phyloP scores from a whole-genome alignment of 2,329 filamentous ascomycete genomes.

The Monilinia fructigena region DNA sequence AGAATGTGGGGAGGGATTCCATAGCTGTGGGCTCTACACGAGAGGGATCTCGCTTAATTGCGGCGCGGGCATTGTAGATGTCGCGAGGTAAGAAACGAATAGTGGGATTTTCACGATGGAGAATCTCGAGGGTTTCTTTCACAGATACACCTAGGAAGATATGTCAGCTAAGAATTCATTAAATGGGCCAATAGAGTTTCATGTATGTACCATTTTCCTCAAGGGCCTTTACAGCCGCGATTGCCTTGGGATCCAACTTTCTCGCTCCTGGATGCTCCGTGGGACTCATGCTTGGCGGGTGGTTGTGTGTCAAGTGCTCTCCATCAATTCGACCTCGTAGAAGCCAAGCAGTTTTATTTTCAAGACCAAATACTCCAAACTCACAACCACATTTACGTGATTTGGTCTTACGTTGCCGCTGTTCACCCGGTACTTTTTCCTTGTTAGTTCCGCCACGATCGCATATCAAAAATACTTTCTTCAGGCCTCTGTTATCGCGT shows the following conservation, averaged over 20 bases:
- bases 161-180: conserved; percentile 33
- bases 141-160: conserved; percentile 58
- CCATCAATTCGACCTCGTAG: conserved; percentile 62
- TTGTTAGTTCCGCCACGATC: conserved; percentile 66
- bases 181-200: neutral
- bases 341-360: conserved; percentile 66
- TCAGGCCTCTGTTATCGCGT: conserved; percentile 61
- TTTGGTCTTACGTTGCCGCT: conserved; percentile 59
- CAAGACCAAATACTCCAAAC: conserved; percentile 69
- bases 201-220: conserved; percentile 60
- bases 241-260: conserved; percentile 66
- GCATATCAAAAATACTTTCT: conserved; percentile 67
- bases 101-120: conserved; percentile 62
- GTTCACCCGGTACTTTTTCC: conserved; percentile 40
- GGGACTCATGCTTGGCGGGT: conserved; percentile 64
- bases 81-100: conserved; percentile 63
- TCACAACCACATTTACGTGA: conserved; percentile 68
- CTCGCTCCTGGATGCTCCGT: conserved; percentile 64
- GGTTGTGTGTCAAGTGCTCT: conserved; percentile 60
- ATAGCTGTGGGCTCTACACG: conserved; percentile 59
- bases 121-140: conserved; percentile 63
- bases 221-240: conserved; percentile 63
- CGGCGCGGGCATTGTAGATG: conserved; percentile 66
- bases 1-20: conserved; percentile 62
- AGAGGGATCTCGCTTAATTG: conserved; percentile 63